Conservation (phyloP, 2,329 filamentous ascomycete genomes). For the Aureobasidium zeae region DNA sequence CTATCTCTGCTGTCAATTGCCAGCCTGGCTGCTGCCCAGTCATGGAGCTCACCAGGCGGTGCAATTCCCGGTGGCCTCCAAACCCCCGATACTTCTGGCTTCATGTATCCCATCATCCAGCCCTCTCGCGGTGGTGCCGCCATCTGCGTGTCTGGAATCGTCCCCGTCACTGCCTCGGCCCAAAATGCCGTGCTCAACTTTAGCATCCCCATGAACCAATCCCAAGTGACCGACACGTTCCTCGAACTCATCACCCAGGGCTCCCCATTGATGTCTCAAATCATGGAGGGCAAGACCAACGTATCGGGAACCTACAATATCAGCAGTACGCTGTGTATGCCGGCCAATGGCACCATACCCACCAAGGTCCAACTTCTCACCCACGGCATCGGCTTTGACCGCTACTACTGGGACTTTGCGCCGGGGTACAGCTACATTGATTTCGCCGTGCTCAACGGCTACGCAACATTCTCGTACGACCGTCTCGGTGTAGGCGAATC, state of each 20-base stretch:
- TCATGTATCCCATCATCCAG: slow-evolving; percentile 19
- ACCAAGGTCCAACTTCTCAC: slow-evolving; percentile 32
- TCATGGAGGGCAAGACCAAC: slow-evolving; percentile 15
- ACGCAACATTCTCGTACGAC: slow-evolving; percentile 36
- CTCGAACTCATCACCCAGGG: slow-evolving; percentile 17
- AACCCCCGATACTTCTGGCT: slow-evolving; percentile 16
- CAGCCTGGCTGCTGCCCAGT: slow-evolving; percentile 8
- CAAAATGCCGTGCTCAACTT: slow-evolving; percentile 25
- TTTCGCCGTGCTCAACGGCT: slow-evolving; percentile 31
- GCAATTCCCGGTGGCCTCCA: slow-evolving; percentile 14
- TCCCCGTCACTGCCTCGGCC: slow-evolving; percentile 22
- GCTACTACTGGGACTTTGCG: slow-evolving; percentile 30
- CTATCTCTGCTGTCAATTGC: slow-evolving; percentile 8
- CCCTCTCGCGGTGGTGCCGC: slow-evolving; percentile 23
- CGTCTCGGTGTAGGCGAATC: slow-evolving; percentile 34
- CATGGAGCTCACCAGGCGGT: background rate
- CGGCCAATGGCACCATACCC: slow-evolving; percentile 17
- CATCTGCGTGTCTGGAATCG: slow-evolving; percentile 23
- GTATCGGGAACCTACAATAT: slow-evolving; percentile 20
- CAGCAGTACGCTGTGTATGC: slow-evolving; percentile 22
- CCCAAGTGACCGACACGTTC: slow-evolving; percentile 24
- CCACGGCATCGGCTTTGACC: slow-evolving; percentile 34
- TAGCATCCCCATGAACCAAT: slow-evolving; percentile 23
- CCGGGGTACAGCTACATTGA: slow-evolving; percentile 34
- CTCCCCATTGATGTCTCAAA: slow-evolving; percentile 17